These are phyloP conservation scores for Mucor circinelloides DNA, from an alignment of 371 early-diverging fungal species.

Conservation along the genomic window DNA sequence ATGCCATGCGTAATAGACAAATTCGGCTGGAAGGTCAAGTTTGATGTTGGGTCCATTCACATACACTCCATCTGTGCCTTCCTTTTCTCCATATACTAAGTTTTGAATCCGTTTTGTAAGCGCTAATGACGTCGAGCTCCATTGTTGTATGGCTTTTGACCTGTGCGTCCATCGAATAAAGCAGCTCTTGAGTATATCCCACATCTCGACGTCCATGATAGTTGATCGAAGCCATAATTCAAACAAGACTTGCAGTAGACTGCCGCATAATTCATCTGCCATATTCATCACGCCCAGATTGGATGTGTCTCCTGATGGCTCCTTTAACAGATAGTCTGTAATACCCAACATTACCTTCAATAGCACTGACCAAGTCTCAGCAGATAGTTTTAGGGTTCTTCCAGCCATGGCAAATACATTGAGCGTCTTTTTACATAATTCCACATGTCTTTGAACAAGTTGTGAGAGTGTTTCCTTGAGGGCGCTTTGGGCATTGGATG, in stretches of 20 bases:
- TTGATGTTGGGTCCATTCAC: constrained; percentile 56
- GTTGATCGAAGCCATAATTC: constrained; percentile 78
- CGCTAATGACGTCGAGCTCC: constrained; percentile 65
- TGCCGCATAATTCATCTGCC: constrained; percentile 79
- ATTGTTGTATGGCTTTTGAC: constrained; percentile 67
- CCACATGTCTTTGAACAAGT: constrained; percentile 62
- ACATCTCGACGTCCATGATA: constrained; percentile 69
- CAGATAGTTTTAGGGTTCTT: constrained; percentile 63
- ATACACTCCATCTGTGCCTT: constrained; percentile 53
- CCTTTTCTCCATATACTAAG: constrained; percentile 65
- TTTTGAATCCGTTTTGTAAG: constrained; percentile 65
- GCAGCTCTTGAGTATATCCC: constrained; percentile 64
- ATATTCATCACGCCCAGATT: constrained; percentile 55
- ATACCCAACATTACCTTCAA: constrained; percentile 76
- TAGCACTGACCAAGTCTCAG: constrained; percentile 77
- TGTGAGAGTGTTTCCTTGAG: constrained; percentile 40
- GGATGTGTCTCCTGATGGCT: constrained; percentile 41
- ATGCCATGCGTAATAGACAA: constrained; percentile 77
- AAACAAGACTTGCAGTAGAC: constrained; percentile 67
- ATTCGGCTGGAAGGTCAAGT: constrained; percentile 65
- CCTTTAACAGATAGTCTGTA: constrained; percentile 68
- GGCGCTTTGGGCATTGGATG: constrained; percentile 1
- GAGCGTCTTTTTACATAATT: constrained; percentile 75
- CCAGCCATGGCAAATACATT: constrained; percentile 67
- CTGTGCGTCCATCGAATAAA: constrained; percentile 78